These are phyloP conservation scores for Wickerhamomyces sp. DNA, from an alignment of 1,139 yeast genomes.

Conservation along the genomic window DNA sequence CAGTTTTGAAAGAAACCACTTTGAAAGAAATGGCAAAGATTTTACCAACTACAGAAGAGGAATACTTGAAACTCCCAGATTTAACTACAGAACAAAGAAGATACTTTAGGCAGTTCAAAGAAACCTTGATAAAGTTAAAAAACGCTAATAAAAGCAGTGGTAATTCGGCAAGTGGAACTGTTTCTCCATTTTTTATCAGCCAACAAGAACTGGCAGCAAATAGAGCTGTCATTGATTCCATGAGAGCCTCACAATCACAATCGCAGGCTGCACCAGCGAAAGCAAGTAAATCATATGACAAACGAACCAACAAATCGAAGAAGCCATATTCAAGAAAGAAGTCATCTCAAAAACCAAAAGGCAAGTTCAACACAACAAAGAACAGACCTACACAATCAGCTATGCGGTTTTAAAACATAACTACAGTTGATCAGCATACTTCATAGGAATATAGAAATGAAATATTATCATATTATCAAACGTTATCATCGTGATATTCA, in stretches of 20 bases:
- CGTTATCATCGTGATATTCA: conserved; percentile 53
- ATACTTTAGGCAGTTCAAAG: conserved; percentile 45
- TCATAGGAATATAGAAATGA: too few relatives aligned
- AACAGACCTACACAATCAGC: too few relatives aligned
- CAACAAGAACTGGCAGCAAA: conserved; percentile 2
- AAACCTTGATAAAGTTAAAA: conserved; percentile 37
- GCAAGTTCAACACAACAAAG: too few relatives aligned
- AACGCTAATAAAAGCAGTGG: conserved; percentile 7
- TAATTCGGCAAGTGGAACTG: background rate
- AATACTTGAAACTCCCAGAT: conserved; percentile 41
- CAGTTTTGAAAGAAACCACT: conserved; percentile 45
- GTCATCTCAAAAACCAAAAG: background rate
- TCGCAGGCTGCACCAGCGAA: background rate
- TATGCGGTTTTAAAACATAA: too few relatives aligned
- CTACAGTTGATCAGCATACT: too few relatives aligned
- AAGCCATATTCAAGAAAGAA: background rate
- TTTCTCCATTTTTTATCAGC: conserved; percentile 1
- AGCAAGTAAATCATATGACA: too few relatives aligned
- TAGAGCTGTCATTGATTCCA: conserved; percentile 7
- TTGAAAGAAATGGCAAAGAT: conserved; percentile 51
- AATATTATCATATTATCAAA: conserved; percentile 21
- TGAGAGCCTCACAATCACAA: conserved; percentile 6
- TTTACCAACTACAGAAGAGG: conserved; percentile 52
- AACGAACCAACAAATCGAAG: too few relatives aligned
- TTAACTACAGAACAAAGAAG: conserved; percentile 37